These are phyloP conservation scores for Emmonsia crescens DNA, from an alignment of 2,329 filamentous ascomycete species.

Conservation along the genomic window DNA sequence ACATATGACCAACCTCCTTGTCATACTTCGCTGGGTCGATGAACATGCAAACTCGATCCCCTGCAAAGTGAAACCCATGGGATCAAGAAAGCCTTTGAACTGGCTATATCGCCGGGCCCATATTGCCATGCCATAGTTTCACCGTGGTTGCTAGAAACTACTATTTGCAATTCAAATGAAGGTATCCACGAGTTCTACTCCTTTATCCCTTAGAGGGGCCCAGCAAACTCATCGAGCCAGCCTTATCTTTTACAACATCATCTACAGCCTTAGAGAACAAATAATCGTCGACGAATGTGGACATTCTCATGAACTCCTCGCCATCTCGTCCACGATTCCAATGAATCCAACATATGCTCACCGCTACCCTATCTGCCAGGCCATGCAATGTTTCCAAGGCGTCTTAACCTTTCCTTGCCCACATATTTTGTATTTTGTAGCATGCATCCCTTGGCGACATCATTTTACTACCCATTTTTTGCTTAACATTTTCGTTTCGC, in stretches of 20 bases:
- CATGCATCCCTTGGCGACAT: not conserved
- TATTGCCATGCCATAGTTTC: not conserved
- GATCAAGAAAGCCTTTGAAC: not conserved
- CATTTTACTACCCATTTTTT: not conserved
- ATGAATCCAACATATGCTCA: not conserved
- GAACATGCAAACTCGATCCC: not conserved
- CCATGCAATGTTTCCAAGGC: not conserved
- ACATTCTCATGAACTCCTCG: not conserved
- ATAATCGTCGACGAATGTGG: not conserved
- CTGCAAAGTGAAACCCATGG: not conserved
- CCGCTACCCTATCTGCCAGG: not conserved
- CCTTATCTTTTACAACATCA: not conserved
- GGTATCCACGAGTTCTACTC: not conserved
- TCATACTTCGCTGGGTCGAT: not conserved
- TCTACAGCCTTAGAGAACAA: not conserved
- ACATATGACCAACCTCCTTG: not conserved
- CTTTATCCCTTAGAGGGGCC: not conserved
- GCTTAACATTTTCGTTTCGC: not conserved
- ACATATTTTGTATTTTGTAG: not conserved
- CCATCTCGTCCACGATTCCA: not conserved
- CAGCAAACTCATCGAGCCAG: not conserved
- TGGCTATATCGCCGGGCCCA: not conserved
- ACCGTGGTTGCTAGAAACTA: not conserved
- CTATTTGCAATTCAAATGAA: not conserved
- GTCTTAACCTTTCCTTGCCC: not conserved